Base-by-base conservation (phyloP, 2,329 filamentous ascomycete genomes). In the Coleophoma eucalyptorum region DNA sequence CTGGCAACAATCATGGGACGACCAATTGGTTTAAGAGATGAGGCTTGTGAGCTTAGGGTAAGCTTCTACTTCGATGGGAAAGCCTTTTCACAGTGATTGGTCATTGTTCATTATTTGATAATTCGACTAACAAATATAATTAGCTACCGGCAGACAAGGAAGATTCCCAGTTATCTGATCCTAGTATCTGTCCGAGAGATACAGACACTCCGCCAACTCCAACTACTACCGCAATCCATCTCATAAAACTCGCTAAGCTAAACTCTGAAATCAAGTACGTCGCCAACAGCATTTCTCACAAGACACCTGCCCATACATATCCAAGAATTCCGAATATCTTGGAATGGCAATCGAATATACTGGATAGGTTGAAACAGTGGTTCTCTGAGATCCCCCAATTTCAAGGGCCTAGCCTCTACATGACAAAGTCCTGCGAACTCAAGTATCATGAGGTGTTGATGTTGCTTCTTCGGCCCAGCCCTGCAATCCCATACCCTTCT, bases 181-280 rank as follows among this genome's bases (percentile, higher is more conserved):
- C 52, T 58, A 3, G 48, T 66, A 13, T 41, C 46, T 0, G 42
- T 44, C 46, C 41, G n/a, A 43, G 49, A 33, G 19, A 15, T 38
- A 8, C 57, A 55, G 8, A 44, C 5, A 40, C 48, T 32, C 48
- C 57, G 37, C 55, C 54, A 4, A 65, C 61, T 5, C 65, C 64
- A 33, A 72, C 76, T 57, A 59, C 67, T 1, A 75, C 69, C 45
- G 70, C 75, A 0, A 69, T 79, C 7, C 76, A 79, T 45, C 60
- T 80, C 0, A 79, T 80, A 58, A 69, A 63, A 44, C 66, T 75
- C 0, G 66, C 73, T 0, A 72, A 68, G 16, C 64, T 80, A 5
- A 81, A 79, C 50, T 80, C 78, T 0, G 78, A 81, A 56, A 79
- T 80, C n/a, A 80, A 80, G 61, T 80, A 79, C 44, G 68, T 80